Evolutionary conservation across 129 eudicot genomes (phyloP).

Genomic region (Silybum marianum): DNA sequence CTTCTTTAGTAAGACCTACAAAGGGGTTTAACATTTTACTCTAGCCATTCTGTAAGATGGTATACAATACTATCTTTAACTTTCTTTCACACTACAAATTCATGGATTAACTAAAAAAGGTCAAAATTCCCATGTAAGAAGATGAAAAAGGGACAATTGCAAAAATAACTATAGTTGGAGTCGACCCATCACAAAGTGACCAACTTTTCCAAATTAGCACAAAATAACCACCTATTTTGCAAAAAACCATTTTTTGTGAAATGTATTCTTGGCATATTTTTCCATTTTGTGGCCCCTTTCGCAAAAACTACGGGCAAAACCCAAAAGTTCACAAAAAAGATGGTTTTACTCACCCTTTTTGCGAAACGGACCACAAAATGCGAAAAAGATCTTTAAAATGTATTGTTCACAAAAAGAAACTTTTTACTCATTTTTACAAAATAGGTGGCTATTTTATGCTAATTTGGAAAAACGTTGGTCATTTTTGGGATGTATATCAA

Average conservation of each 20-base stretch:
- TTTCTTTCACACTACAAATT: background rate
- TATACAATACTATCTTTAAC: background rate
- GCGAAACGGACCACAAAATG: background rate
- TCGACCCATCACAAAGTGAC: background rate
- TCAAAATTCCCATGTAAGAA: background rate
- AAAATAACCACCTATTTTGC: background rate
- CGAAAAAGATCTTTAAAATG: background rate
- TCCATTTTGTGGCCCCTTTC: background rate
- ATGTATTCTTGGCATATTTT: background rate
- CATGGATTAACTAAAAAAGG: background rate
- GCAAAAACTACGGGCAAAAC: background rate
- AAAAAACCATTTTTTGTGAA: background rate
- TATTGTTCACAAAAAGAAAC: background rate
- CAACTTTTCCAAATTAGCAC: constrained; percentile 1
- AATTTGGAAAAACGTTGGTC: background rate
- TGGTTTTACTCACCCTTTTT: background rate
- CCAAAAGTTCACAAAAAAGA: background rate
- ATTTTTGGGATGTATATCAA: background rate
- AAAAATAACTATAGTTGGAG: background rate
- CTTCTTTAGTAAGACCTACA: background rate
- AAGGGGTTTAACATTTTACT: background rate
- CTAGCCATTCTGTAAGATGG: background rate
- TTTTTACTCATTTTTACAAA: background rate
- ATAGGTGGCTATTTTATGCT: background rate
- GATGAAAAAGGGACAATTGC: background rate